A percentile compares a stretch with the other conserved stretches of the same genome.
Conservation (phyloP, 306 rosid species). For the Quercus mongolica region DNA sequence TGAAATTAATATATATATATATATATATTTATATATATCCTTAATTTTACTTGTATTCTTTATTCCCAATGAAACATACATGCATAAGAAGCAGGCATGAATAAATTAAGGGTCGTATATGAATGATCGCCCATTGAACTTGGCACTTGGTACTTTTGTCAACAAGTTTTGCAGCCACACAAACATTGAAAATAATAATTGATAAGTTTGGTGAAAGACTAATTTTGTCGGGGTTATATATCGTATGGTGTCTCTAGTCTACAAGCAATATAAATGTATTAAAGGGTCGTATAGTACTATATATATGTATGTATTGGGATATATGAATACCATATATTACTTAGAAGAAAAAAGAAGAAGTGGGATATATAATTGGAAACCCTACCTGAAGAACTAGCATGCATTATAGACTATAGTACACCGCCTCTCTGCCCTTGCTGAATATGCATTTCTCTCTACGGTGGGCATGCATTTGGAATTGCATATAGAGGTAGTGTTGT, state of each 20-base stretch:
- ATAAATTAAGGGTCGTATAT: neutral
- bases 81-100: neutral
- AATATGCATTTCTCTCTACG: neutral
- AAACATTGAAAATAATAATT: neutral
- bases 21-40: too few species aligned
- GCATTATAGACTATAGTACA: neutral
- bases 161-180: neutral
- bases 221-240: neutral
- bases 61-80: neutral
- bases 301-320: too few species aligned
- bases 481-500: conserved; percentile 9
- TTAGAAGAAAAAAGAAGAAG: neutral
- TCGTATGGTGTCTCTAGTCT: neutral
- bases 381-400: neutral
- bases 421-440: neutral
- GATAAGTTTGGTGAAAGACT: neutral
- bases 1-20: too few species aligned
- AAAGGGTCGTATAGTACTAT: too few species aligned
- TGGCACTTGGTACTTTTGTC: neutral
- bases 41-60: too few species aligned
- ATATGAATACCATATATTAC: too few species aligned
- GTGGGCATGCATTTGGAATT: neutral
- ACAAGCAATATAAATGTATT: too few species aligned
- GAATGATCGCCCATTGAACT: neutral
- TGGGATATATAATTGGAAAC: neutral